Evolutionary conservation across 2,329 filamentous ascomycete genomes (phyloP).

Genomic region (Zymoseptoria brevis): DNA sequence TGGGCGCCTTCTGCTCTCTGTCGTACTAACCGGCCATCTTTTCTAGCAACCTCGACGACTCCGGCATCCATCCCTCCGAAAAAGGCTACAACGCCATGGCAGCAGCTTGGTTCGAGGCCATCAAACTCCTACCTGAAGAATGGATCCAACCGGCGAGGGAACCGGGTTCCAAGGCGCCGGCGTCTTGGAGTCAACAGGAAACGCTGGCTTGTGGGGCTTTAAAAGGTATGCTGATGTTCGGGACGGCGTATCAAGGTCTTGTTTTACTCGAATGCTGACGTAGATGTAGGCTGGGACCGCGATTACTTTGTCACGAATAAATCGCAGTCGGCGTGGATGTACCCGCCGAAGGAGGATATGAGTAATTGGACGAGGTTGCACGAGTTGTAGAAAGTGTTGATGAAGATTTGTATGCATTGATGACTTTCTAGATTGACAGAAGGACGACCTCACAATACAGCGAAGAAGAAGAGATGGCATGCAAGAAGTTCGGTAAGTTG

Average conservation of each 20-base stretch:
- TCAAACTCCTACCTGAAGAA: neutral
- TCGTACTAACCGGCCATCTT: neutral
- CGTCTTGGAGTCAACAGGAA: neutral
- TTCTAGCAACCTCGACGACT: neutral
- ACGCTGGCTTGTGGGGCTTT: neutral
- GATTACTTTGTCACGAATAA: neutral
- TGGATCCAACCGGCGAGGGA: neutral
- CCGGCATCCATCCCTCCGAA: neutral
- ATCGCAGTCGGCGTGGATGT: neutral
- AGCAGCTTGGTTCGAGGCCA: neutral
- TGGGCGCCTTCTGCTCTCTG: too few species aligned
- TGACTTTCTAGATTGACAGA: neutral
- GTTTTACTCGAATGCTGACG: neutral
- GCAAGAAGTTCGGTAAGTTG: too few species aligned
- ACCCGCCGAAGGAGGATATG: neutral
- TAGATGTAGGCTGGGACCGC: neutral
- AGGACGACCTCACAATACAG: neutral
- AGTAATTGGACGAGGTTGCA: neutral
- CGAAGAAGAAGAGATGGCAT: too few species aligned
- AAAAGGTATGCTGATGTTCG: neutral
- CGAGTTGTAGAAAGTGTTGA: neutral
- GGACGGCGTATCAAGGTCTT: too few species aligned
- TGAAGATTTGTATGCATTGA: neutral
- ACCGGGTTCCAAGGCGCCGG: neutral
- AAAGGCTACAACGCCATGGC: slow-evolving; percentile 1